Conservation (phyloP, 306 rosid genomes). For the Datisca glomerata region DNA sequence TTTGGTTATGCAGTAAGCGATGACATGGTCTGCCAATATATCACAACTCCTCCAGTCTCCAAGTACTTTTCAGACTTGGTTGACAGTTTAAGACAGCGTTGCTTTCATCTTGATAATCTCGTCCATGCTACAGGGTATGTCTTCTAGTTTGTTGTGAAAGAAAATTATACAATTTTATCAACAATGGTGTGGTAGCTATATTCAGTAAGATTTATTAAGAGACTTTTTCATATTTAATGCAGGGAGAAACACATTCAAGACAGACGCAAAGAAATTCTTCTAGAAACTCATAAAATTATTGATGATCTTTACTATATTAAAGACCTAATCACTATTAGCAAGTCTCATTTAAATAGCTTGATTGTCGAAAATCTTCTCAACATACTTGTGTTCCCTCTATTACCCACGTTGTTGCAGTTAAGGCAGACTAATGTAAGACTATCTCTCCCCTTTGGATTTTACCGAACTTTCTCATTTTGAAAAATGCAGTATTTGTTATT, state of each 20-base stretch:
- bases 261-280: constrained; percentile 36
- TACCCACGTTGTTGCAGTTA: constrained; percentile 36
- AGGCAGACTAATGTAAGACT: constrained; percentile 45
- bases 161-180: constrained; percentile 1
- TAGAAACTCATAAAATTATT: constrained; percentile 50
- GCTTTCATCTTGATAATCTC: constrained; percentile 41
- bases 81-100: constrained; percentile 39
- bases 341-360: constrained; percentile 33
- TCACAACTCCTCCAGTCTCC: constrained; percentile 65
- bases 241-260: constrained; percentile 34
- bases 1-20: constrained; percentile 71
- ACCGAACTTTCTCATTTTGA: neutral
- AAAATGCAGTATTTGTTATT: no score
- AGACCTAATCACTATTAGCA: constrained; percentile 48
- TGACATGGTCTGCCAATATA: constrained; percentile 52
- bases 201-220: neutral
- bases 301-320: constrained; percentile 70
- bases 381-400: constrained; percentile 44
- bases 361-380: constrained; percentile 55
- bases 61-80: constrained; percentile 66
- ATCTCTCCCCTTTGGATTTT: constrained; percentile 3
- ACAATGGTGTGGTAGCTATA: neutral
- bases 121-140: constrained; percentile 38
- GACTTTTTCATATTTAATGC: constrained; percentile 11
- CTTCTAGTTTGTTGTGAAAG: constrained; percentile 1